Base-by-base conservation (phyloP, 2,329 filamentous ascomycete species). In the Paradendryphiella salina region DNA sequence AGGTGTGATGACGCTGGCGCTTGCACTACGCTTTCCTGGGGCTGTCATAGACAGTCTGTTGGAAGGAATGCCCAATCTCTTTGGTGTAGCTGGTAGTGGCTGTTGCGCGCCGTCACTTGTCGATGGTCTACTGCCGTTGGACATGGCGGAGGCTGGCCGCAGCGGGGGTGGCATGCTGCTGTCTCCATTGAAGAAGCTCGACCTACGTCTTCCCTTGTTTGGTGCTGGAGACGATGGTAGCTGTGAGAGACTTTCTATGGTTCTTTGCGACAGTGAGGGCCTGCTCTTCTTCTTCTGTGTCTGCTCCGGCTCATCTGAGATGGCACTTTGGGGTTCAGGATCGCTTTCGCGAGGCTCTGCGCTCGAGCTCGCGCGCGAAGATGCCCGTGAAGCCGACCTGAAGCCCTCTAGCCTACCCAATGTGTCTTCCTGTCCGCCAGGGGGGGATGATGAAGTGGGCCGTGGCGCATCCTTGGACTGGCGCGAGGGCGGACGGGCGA, bases 181-280 rank as follows among this genome's bases (percentile, higher is more conserved):
- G n/a, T 85, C 79, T 1, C 78, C 73, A 40, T 84, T 85, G 67
- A 89, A 94, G 70, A 96, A 91, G 47, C 83, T 85, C 0, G 89
- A 90, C 7, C 82, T 77, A 46, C 85, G 83, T 51, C 84, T 83
- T 44, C 57, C 80, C 83, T 37, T 88, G 72, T 83, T 54, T 15
- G 57, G 57, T 4, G 65, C 64, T 3, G 92, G 91, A 0, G 91
- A 94, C 0, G 89, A 85, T 0, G 91, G 89, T 23, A 96, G 77
- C 38, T 85, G 83, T 3, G 90, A 82, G 5, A 96, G 76, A 0
- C 90, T 96, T 70, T 96, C 90, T 34, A 96, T 86, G 0, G 92
- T 95, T 50, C 93, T 81, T 63, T 96, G 92, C 0, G 88, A 85
- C 3, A 96, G 78, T 0, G 89, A 92, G 11, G 76, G 76, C 10